Base-by-base conservation (phyloP, 225 moss, liverwort and hornwort genomes). In the Sphagnum contortum region DNA sequence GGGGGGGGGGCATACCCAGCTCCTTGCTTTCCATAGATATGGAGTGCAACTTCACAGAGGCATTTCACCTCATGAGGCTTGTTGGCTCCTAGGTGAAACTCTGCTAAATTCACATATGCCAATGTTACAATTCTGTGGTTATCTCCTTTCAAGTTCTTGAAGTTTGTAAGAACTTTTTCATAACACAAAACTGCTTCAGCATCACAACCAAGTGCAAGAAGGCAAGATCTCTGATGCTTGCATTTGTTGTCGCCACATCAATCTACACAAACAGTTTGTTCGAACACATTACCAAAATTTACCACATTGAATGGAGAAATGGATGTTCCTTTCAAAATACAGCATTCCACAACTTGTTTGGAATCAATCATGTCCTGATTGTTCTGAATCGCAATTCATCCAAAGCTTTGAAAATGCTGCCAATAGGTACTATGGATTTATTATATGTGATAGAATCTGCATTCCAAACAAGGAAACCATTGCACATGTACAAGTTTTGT, bases 231-330 rank as follows among this genome's bases (percentile, higher is more conserved):
- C 96, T 92, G 47, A 98, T 98, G 62, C 72, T 82, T 12, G 78
- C 76, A 70, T 98, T 92, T 45, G 87, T 92, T 0, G 90, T 81
- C 11, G 96, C 96, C 66, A 92, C 96, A 59, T 96, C 95, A 48
- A 83, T 74, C 77, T 96, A 29, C 29, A 29, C 29, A 29, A 29
- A 29, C 29, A 29, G 29, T 29, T 29, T 29, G 29, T 29, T 29
- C 1, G 29, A 29, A 29, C 29, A 29, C 29, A 29, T 29, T 29
- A 29, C 29, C 29, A 29, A 29, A 0, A 29, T 29, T 29, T 29
- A 29, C 29, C 29, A 29, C 29, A 29, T 29, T 29, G 29, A 29
- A 29, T 29, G 29, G 29, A 29, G 29, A 29, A 29, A 29, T 29
- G 29, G 29, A 29, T 1, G 1, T 29, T 29, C 29, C 29, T 29